Evolutionary conservation across 768 basidiomycete genomes (phyloP), one percentile per base, ranked within the genome.

Genomic region (Chiua virens): DNA sequence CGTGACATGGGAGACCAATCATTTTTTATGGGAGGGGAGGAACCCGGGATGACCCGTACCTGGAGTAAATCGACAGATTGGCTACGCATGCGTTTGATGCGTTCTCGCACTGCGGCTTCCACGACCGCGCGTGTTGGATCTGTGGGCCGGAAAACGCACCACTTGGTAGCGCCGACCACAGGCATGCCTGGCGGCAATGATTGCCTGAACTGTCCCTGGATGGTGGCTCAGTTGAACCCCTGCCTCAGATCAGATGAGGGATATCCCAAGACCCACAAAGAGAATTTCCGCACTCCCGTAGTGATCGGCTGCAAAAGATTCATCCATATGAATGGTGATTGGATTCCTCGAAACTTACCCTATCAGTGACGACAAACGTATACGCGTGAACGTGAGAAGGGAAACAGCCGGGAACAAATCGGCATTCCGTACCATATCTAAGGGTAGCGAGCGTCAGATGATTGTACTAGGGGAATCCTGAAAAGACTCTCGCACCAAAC

Each of bases 221-320:
- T 35, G 22, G 5, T 45, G 34, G 14, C 20, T 58, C 42, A 50
- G 35, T 30, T 30, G 30, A 34, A 34, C 15, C 34, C 17, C 3
- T 34, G 34, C 34, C 34, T 34, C 15, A 17, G 34, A 39, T 11
- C 38, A 34, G 15, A 49, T 8, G 41, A 27, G 3, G 30, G 37
- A 20, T 38, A 41, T 25, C 8, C 30, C 39, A 47, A 44, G 17
- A 68, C 81, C 47, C 70, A 91, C 90, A 56, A 88, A 92, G 52
- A 91, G 79, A 53, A 88, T 79, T 66, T 92, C 90, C 18, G 90
- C 81, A 60, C 83, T 81, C 15, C 90, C 90, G 73, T 92, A 92
- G 70, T 92, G 91, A 73, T 92, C 90, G 61, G 90, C 90, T 89
- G 55, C 8, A 50, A 49, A 52, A 50, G 36, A 45, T 45, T 53